Conservation (phyloP, 371 early-diverging fungal genomes). For the Mortierella sp. region DNA sequence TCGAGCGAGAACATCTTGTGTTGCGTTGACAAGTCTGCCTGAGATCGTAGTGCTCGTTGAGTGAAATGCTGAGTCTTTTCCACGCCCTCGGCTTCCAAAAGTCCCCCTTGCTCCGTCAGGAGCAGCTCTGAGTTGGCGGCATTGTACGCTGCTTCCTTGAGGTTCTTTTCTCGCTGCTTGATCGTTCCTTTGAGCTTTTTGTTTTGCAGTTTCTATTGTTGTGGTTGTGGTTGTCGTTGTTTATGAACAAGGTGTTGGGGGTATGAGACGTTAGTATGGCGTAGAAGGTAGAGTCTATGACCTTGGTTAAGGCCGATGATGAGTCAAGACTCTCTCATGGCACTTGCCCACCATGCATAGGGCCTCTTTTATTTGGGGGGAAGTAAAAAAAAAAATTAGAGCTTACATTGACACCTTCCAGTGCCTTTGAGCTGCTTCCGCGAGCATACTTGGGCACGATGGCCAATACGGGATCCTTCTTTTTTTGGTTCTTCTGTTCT, state of each 20-base stretch:
- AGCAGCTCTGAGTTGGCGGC: conserved; percentile 85
- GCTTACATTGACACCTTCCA: conserved; percentile 50
- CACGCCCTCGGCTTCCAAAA: conserved; percentile 88
- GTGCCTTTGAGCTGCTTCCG: conserved; percentile 26
- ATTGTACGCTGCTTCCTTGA: conserved; percentile 75
- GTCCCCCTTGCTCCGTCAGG: conserved; percentile 80
- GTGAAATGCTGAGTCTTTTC: conserved; percentile 90
- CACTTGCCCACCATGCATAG: too few species aligned
- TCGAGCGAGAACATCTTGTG: conserved; percentile 88
- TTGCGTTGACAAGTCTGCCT: conserved; percentile 82
- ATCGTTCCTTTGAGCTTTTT: conserved; percentile 72
- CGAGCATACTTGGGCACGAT: conserved; percentile 43
- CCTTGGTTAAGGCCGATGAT: not conserved
- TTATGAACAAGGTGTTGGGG: not conserved
- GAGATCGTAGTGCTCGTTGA: conserved; percentile 80
- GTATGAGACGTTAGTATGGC: not conserved
- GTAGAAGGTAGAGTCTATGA: not conserved
- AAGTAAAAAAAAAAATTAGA: not conserved
- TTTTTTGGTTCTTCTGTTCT: conserved; percentile 30
- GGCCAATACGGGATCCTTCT: conserved; percentile 50
- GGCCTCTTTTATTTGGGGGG: too few species aligned
- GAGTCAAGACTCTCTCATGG: too few species aligned
- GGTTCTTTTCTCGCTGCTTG: conserved; percentile 67
- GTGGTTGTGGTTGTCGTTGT: not conserved
- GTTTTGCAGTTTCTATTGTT: conserved; percentile 67